A percentile compares a stretch with the other conserved stretches of the same genome.
These are phyloP conservation scores for Candida morakotiae DNA, from an alignment of 805 yeast species.

Conservation along the genomic window DNA sequence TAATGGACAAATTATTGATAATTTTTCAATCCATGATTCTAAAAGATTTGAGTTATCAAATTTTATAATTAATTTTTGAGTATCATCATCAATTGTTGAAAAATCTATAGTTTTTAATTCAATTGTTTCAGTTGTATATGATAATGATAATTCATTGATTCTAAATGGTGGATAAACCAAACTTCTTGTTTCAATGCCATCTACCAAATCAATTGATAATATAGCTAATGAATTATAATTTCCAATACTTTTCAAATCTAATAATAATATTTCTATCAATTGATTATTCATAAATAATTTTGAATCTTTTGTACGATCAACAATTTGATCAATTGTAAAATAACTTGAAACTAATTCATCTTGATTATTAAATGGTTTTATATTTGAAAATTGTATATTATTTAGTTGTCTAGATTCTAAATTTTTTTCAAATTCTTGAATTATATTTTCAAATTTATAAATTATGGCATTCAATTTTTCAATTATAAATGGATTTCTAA, in stretches of 20 bases:
- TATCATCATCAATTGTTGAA: slow-evolving; percentile 11
- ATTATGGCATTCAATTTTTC: slow-evolving; percentile 22
- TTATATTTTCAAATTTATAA: slow-evolving; percentile 13
- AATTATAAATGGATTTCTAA: slow-evolving; percentile 38
- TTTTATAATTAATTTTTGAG: slow-evolving; percentile 11
- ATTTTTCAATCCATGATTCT: slow-evolving; percentile 27
- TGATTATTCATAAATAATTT: slow-evolving; percentile 10
- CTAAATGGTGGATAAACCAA: slow-evolving; percentile 41
- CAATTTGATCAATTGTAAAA: slow-evolving; percentile 33
- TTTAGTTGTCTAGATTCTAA: slow-evolving; percentile 19
- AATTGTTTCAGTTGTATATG: slow-evolving; percentile 10
- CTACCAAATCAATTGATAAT: slow-evolving; percentile 15
- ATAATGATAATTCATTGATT: slow-evolving; percentile 29
- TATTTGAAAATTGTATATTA: slow-evolving; percentile 32
- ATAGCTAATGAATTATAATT: slow-evolving; percentile 37
- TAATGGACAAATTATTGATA: slow-evolving; percentile 31
- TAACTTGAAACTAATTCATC: slow-evolving; percentile 29
- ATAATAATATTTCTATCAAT: slow-evolving; percentile 29
- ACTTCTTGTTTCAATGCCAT: slow-evolving; percentile 17
- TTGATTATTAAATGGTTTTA: slow-evolving; percentile 22
- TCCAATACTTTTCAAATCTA: slow-evolving; percentile 22
- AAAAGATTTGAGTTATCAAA: slow-evolving; percentile 15
- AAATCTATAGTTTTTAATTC: slow-evolving; percentile 17
- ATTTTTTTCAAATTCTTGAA: slow-evolving; percentile 13
- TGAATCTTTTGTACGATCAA: slow-evolving; percentile 26